Percentiles rank a stretch among this genome's conserved stretches.
phyloP scores from a whole-genome alignment of 192 early-diverging fungal species.

The Oehlia diaphana region DNA sequence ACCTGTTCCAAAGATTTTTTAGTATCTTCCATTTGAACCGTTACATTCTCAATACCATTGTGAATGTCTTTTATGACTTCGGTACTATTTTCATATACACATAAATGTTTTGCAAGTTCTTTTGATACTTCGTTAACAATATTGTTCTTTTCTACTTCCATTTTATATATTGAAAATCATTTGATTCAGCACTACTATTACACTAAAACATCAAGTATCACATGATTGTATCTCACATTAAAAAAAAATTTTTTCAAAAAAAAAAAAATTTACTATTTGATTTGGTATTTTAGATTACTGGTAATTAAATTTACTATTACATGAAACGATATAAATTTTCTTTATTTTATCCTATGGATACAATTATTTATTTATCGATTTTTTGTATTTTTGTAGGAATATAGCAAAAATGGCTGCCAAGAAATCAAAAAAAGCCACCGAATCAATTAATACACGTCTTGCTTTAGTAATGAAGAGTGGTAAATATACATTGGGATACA shows the following conservation, averaged over 20 bases:
- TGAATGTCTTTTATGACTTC: conserved; percentile 18
- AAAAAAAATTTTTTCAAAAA: background rate
- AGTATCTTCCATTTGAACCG: conserved; percentile 25
- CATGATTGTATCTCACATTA: background rate
- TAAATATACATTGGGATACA: conserved; percentile 98
- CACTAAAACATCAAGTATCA: no score
- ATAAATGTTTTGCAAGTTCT: conserved; percentile 24
- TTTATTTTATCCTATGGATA: background rate
- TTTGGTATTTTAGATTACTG: background rate
- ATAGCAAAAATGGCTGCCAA: conserved; percentile 38
- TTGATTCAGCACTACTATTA: no score
- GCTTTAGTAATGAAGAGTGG: conserved; percentile 99
- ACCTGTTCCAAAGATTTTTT: conserved; percentile 24
- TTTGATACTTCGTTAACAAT: background rate
- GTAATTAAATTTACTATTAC: background rate
- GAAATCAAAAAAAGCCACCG: conserved; percentile 84
- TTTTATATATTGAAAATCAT: no score
- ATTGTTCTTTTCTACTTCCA: background rate
- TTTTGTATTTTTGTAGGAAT: background rate
- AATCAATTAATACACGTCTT: conserved; percentile 98
- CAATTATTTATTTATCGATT: background rate
- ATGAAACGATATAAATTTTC: background rate
- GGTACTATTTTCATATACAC: background rate
- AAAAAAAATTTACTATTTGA: no score
- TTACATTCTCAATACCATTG: conserved; percentile 6